Evolutionary conservation across 75 land plant genomes (phyloP).

Genomic region (Chamaecyparis obtusa): DNA sequence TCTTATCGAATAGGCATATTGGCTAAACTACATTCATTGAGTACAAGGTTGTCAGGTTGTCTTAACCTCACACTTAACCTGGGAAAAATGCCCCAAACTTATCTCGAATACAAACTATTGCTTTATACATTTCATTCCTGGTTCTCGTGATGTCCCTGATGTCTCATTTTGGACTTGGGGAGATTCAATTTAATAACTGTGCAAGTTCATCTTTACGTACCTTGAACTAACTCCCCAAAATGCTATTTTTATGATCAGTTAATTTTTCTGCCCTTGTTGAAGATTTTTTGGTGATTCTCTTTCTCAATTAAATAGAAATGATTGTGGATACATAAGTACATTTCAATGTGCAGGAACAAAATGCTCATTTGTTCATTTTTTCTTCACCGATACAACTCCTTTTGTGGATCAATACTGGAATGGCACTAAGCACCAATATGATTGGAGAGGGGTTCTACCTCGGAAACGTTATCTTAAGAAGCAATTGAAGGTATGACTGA

Average conservation of each 20-base stretch:
- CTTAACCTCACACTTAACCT: neutral
- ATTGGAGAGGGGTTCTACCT: conserved; percentile 28
- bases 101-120: neutral
- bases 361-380: conserved; percentile 11
- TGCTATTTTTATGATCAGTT: neutral
- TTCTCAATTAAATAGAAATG: neutral
- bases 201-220: neutral
- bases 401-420: conserved; percentile 27
- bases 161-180: neutral
- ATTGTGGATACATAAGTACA: neutral
- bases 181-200: neutral
- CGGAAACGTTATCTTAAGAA: conserved; percentile 16
- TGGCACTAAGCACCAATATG: conserved; percentile 1
- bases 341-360: neutral
- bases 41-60: neutral
- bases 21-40: neutral
- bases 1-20: neutral
- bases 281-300: neutral
- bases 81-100: neutral
- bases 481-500: conserved; percentile 20
- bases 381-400: conserved; percentile 28
- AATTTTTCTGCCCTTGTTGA: neutral
- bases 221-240: conserved; percentile 1
- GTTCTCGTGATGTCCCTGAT: neutral
- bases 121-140: neutral